These are phyloP conservation scores for Lactarius hengduanensis DNA, from an alignment of 768 basidiomycete species.

Conservation along the genomic window DNA sequence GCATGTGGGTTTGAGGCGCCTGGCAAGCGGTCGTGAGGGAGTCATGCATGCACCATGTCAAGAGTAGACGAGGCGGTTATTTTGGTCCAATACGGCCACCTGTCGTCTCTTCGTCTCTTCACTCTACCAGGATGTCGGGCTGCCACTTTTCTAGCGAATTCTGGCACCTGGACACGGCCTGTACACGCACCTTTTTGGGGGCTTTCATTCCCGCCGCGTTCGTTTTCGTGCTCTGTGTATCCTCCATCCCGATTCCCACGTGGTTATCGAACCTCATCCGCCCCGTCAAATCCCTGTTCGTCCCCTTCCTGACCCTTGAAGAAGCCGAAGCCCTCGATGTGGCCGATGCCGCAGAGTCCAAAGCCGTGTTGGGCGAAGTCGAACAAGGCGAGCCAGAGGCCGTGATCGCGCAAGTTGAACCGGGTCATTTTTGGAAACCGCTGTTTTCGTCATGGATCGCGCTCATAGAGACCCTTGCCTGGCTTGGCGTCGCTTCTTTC, in stretches of 20 bases:
- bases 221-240: constrained; percentile 45
- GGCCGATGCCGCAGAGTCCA: neutral
- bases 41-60: neutral
- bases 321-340: constrained; percentile 27
- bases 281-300: constrained; percentile 35
- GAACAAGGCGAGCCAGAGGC: constrained; percentile 6
- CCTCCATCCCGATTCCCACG: constrained; percentile 26
- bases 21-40: neutral
- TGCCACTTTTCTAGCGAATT: constrained; percentile 16
- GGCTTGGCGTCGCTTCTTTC: constrained; percentile 63
- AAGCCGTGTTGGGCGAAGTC: constrained; percentile 2
- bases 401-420: constrained; percentile 26
- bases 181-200: constrained; percentile 54
- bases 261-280: constrained; percentile 29
- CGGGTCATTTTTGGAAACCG: constrained; percentile 56
- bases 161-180: constrained; percentile 43
- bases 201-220: constrained; percentile 47
- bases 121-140: constrained; percentile 17
- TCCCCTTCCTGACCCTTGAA: constrained; percentile 45
- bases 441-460: constrained; percentile 55
- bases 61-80: neutral
- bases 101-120: neutral
- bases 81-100: neutral
- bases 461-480: constrained; percentile 53
- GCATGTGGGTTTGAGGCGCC: neutral